Evolutionary conservation across 1,139 yeast species (phyloP).

Genomic region (Yamadazyma dushanensis): DNA sequence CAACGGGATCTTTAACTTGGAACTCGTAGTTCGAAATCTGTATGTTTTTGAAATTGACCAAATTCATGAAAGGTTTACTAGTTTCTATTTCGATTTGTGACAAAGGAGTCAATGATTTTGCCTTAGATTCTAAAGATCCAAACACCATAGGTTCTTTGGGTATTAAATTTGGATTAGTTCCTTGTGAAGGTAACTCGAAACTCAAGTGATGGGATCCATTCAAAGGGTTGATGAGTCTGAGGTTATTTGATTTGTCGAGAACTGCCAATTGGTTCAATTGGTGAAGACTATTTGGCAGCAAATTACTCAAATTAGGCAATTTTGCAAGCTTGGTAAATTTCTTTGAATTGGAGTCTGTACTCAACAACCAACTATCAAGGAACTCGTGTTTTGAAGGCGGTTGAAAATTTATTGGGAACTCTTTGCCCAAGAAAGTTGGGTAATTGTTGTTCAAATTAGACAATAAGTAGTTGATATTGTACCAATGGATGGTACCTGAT

Average conservation of each 20-base stretch:
- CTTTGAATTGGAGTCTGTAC: conserved; percentile 16
- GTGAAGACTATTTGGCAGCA: conserved; percentile 12
- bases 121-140: background rate
- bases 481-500: conserved; percentile 68
- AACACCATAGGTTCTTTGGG: background rate
- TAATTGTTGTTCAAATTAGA: conserved; percentile 32
- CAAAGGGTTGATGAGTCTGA: conserved; percentile 42
- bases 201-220: conserved; percentile 47
- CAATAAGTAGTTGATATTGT: conserved; percentile 42
- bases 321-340: conserved; percentile 33
- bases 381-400: conserved; percentile 16
- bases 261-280: conserved; percentile 37
- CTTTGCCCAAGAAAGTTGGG: conserved; percentile 19
- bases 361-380: conserved; percentile 41
- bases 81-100: conserved; percentile 69
- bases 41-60: conserved; percentile 43
- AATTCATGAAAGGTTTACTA: conserved; percentile 53
- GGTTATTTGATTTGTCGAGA: conserved; percentile 33
- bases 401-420: conserved; percentile 11
- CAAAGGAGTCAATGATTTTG: conserved; percentile 33
- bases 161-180: conserved; percentile 2
- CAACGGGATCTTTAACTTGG: conserved; percentile 3
- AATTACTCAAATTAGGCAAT: conserved; percentile 26
- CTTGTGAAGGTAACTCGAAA: conserved; percentile 41
- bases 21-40: conserved; percentile 31